Evolutionary conservation across 768 basidiomycete genomes (phyloP).

Genomic region (Pleurotus sapidus): DNA sequence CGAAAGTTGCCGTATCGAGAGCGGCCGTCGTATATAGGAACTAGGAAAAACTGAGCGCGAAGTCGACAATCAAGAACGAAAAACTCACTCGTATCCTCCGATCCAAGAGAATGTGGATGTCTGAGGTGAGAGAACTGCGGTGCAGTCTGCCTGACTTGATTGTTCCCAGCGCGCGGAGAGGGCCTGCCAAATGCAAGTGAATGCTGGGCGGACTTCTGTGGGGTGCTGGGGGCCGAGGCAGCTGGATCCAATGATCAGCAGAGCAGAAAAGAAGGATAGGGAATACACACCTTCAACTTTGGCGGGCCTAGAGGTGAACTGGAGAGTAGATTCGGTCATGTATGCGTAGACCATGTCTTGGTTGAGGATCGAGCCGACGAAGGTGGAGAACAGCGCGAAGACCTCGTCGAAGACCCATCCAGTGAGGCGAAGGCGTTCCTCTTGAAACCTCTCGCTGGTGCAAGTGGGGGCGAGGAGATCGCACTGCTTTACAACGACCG

Average conservation of each 20-base stretch:
- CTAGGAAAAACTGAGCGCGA: not conserved
- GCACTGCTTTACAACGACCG: not conserved
- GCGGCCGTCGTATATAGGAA: not conserved
- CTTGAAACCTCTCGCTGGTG: not conserved
- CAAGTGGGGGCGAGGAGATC: not conserved
- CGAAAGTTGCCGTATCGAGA: not conserved
- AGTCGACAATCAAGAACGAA: not conserved
- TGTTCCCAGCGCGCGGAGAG: not conserved
- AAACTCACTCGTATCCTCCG: too few relatives aligned
- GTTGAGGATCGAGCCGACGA: not conserved
- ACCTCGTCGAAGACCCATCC: not conserved
- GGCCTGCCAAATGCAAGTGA: not conserved
- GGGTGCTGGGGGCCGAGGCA: not conserved
- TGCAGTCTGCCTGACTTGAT: not conserved
- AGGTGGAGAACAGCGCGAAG: not conserved
- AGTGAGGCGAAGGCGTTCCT: not conserved
- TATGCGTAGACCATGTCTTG: not conserved
- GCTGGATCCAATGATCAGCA: not conserved
- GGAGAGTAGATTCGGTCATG: not conserved
- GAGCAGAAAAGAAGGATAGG: not conserved
- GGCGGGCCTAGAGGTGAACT: not conserved
- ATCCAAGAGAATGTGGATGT: too few relatives aligned
- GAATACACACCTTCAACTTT: not conserved
- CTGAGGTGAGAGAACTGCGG: not conserved
- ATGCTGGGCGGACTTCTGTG: too few relatives aligned